Evolutionary conservation across 768 basidiomycete species (phyloP), one percentile per base, ranked within the genome.

Genomic region (Phylloporus sp.): DNA sequence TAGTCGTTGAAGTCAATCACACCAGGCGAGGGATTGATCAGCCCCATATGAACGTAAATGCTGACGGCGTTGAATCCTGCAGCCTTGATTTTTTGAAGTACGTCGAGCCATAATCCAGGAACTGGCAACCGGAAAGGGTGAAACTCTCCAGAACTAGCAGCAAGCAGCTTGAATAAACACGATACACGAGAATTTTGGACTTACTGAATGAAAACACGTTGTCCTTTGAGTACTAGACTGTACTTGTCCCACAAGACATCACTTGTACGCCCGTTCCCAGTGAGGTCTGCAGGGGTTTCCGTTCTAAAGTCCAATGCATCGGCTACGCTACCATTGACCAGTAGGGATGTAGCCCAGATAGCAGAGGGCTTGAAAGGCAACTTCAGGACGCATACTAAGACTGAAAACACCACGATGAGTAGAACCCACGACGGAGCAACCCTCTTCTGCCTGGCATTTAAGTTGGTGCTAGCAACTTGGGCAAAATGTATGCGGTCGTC

Each of bases 41-140:
- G 60, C 4, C 78, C 88, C 89, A 88, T 86, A 53, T 90, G 87
- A 0, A 79, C 79, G 56, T 90, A 90, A 21, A 91, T 77, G 53
- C 85, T 86, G 53, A 88, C 68, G 1, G 78, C 78, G 55, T 90
- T 92, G 49, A 92, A 70, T 10, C 90, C 90, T 0, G 85, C 81
- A 5, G 87, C 90, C 57, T 87, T 87, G 49, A 80, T 71, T 60
- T 87, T 91, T 54, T 91, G 82, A 33, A 91, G 76, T 40, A 91
- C 80, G 57, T 90, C 90, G 11, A 80, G 73, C 88, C 90, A 92
- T 45, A 91, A 64, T 4, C 79, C 79, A 14, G 84, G 86, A 0
- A 90, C 83, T 9, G 87, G 90, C 8, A 91, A 67, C 20, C 87
- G 79, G 69, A 86, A 91, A 1, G 86, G 79, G 57, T 90, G 90